Conservation (phyloP, 106 monocot genomes). For the Posidonia australis region DNA sequence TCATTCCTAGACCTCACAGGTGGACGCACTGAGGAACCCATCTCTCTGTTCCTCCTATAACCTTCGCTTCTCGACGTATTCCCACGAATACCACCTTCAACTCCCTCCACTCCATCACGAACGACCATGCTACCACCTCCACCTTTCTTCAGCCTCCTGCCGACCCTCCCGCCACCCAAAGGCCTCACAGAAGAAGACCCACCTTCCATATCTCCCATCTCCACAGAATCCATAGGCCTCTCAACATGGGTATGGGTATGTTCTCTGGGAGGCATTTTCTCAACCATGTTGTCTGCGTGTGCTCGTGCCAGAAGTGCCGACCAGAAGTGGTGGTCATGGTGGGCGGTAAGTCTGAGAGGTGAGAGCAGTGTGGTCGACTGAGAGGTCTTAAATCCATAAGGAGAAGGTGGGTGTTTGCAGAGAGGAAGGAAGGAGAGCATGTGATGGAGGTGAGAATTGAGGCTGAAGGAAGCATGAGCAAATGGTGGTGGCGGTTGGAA, state of each 20-base stretch:
- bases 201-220: not conserved
- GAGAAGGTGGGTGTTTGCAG: no score
- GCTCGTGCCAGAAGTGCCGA: not conserved
- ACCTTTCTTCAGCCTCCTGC: no score
- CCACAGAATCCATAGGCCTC: not conserved
- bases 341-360: not conserved
- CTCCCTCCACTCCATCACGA: no score
- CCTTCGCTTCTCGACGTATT: not conserved
- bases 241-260: not conserved
- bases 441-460: no score
- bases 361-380: not conserved
- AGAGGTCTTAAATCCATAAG: no score
- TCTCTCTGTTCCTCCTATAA: not conserved
- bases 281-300: conserved; percentile 15
- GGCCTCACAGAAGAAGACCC: conserved; percentile 1
- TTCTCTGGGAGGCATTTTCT: conserved; percentile 19
- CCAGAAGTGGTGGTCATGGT: not conserved
- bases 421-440: no score
- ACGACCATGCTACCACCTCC: no score
- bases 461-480: not conserved
- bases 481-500: not conserved
- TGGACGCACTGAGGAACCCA: not conserved
- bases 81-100: no score
- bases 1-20: no score
- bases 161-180: no score